Evolutionary conservation across 148 eudicot species (phyloP), one percentile per base, ranked within the genome.

Genomic region (Gaultheria prostrata): DNA sequence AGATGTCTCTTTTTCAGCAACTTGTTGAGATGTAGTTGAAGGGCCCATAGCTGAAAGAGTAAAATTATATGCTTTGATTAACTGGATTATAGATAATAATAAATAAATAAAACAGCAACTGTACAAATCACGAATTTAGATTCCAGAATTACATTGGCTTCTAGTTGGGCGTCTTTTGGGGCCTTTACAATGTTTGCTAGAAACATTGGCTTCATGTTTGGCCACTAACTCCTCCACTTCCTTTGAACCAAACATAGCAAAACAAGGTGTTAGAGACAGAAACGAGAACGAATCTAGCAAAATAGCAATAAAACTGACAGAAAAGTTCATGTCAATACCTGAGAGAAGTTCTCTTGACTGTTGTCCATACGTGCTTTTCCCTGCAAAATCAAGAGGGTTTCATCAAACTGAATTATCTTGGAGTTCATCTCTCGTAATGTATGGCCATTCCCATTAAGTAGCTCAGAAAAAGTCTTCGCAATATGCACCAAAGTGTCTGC

Each of bases 11-110:
- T 88, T 88, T 48, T 80, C 90, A 35, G 65, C 84, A 81, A 75
- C 84, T 51, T 85, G 88, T 30, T 88, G 82, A 78, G 85, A 79
- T 80, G 69, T 35, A 8, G 77, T 75, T 59, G 87, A 82, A 75
- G 85, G 74, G 54, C 87, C 90, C 82, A 90, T 79, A 76, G 92
- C 92, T 90, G 88, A 85, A 84, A 79, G 75, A 54, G 35, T 50
- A 70, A 17, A 78, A n/a, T 49, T 0, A 49, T 10, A 69, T 45
- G 51, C 4, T 2, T 17, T 24, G 71, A 50, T 69, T 10, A 54
- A 73, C 74, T 18, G 18, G 33, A 75, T 49, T 30, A 35, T 6
- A 65, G 17, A 61, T 20, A 30, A 17, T n/a, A n/a, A n/a, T n/a
- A n/a, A n/a, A n/a, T n/a, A n/a, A 71, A 53, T 9, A 46, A 50